phyloP scores from a whole-genome alignment of 176 grass and related monocot genomes.

The Oryza punctata region DNA sequence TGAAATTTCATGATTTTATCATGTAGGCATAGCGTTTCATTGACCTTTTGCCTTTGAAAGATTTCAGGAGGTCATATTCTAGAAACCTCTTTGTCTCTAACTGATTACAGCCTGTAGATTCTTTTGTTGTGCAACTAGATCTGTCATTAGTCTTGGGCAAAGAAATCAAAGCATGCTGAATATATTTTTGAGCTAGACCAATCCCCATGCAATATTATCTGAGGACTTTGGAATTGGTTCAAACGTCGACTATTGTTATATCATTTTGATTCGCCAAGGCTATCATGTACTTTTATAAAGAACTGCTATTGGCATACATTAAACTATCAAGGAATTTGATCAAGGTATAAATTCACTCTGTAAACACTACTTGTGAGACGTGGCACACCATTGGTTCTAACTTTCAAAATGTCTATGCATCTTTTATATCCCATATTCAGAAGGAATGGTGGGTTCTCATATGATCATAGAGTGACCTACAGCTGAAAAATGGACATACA shows the following conservation, averaged over 20 bases:
- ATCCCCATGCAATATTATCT: background rate
- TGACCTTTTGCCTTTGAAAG: conserved; percentile 1
- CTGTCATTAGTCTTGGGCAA: background rate
- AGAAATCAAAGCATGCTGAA: background rate
- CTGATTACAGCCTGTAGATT: background rate
- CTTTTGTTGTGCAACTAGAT: background rate
- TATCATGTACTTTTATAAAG: conserved; percentile 7
- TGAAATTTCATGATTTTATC: background rate
- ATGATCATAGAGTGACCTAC: background rate
- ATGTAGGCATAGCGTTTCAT: background rate
- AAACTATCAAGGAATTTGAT: background rate
- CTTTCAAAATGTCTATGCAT: conserved; percentile 7
- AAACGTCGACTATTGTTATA: background rate
- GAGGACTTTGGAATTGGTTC: background rate
- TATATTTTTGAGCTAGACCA: background rate
- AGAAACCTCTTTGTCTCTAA: conserved; percentile 7
- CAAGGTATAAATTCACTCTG: background rate
- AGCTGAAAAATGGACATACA: background rate
- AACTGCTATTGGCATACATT: background rate
- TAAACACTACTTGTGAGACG: background rate
- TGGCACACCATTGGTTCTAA: background rate
- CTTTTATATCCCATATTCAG: conserved; percentile 9
- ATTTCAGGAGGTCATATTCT: background rate
- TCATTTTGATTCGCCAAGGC: background rate
- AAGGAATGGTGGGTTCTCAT: conserved; percentile 9